Evolutionary conservation across 2,329 filamentous ascomycete species (phyloP).

Genomic region (Colletotrichum destructivum): DNA sequence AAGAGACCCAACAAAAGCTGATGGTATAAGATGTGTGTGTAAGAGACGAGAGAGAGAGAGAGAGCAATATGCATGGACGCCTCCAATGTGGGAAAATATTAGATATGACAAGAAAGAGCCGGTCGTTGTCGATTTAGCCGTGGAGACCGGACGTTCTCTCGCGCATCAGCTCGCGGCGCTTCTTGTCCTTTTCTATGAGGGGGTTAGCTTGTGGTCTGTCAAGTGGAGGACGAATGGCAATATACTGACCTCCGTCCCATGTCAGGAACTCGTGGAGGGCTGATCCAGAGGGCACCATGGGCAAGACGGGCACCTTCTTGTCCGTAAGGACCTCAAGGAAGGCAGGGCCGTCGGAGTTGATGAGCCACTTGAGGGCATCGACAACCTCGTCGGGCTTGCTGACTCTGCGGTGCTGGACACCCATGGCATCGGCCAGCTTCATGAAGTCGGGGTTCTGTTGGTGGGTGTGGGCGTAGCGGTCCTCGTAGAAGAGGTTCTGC

Average conservation of each 20-base stretch:
- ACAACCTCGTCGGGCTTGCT: conserved; percentile 83
- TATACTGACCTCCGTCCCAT: conserved; percentile 80
- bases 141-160: conserved; percentile 69
- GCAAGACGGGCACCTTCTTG: conserved; percentile 93
- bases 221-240: neutral
- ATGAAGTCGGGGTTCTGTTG: conserved; percentile 97
- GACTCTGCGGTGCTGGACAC: conserved; percentile 81
- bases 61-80: conserved; percentile 41
- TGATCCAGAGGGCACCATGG: conserved; percentile 93
- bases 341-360: conserved; percentile 90
- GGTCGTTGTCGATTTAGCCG: conserved; percentile 6
- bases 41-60: conserved; percentile 13
- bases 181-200: conserved; percentile 74
- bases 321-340: conserved; percentile 94
- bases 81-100: conserved; percentile 33
- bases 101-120: conserved; percentile 34
- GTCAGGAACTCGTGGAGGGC: conserved; percentile 94
- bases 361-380: conserved; percentile 87
- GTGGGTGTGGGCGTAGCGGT: conserved; percentile 92
- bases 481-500: conserved; percentile 98
- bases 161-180: conserved; percentile 77
- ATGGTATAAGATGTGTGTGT: conserved; percentile 42
- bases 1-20: conserved; percentile 34
- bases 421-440: conserved; percentile 93
- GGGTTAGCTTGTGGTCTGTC: conserved; percentile 50